Evolutionary conservation across 2,329 filamentous ascomycete genomes (phyloP).

Genomic region (Cladophialophora psammophila): DNA sequence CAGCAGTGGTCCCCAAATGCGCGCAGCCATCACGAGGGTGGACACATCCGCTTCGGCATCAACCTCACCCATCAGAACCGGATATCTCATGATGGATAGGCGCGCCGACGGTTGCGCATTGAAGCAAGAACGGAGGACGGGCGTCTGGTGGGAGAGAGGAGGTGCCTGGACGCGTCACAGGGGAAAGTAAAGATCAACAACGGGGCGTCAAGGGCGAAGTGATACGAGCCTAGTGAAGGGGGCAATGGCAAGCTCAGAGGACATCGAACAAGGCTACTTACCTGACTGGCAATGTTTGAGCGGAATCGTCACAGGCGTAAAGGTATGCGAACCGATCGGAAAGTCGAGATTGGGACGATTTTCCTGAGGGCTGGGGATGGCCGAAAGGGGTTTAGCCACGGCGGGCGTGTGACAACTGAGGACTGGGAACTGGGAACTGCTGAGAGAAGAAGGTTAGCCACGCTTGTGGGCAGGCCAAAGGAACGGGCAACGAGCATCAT

Average conservation of each 20-base stretch:
- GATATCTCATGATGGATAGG: conserved; percentile 17
- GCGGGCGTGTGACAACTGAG: conserved; percentile 20
- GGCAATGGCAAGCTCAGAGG: conserved; percentile 19
- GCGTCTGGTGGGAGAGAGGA: conserved; percentile 9
- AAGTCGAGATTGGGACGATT: conserved; percentile 37
- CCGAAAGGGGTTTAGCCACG: conserved; percentile 39
- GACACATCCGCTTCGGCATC: conserved; percentile 1
- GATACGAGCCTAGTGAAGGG: conserved; percentile 22
- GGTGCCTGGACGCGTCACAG: conserved; percentile 30
- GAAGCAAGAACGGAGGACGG: conserved; percentile 20
- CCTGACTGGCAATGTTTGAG: conserved; percentile 40
- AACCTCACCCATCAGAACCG: conserved; percentile 13
- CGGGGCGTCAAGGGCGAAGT: not conserved
- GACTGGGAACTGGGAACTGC: conserved; percentile 8
- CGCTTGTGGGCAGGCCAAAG: conserved; percentile 25
- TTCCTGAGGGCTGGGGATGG: conserved; percentile 29
- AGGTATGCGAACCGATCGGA: conserved; percentile 41
- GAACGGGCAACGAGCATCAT: conserved; percentile 32
- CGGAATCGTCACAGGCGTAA: conserved; percentile 41
- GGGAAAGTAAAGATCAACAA: conserved; percentile 11
- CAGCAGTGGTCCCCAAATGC: conserved; percentile 37
- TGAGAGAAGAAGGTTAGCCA: conserved; percentile 35
- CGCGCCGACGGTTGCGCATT: conserved; percentile 21
- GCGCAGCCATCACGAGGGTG: conserved; percentile 26
- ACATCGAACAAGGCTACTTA: conserved; percentile 39